Conservation (phyloP, 2,329 filamentous ascomycete genomes). For the Paecilomyces formosus region DNA sequence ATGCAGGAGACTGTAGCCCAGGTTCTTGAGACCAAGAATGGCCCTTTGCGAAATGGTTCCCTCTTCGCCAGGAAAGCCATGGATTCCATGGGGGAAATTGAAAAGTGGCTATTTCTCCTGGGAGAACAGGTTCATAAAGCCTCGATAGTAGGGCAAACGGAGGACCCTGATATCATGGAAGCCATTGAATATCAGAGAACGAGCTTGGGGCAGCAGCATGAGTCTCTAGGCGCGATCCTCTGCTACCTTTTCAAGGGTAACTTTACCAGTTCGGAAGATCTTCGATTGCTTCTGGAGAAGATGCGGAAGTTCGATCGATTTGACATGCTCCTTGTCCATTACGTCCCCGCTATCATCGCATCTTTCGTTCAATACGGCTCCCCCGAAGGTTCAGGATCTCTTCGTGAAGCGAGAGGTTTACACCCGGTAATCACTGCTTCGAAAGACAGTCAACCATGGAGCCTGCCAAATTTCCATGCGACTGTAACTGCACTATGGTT, state of each 20-base stretch:
- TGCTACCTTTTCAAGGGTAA: constrained; percentile 70
- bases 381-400: constrained; percentile 59
- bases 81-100: constrained; percentile 66
- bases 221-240: constrained; percentile 74
- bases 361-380: constrained; percentile 75
- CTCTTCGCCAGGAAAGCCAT: constrained; percentile 69
- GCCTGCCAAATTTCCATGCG: constrained; percentile 67
- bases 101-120: constrained; percentile 67
- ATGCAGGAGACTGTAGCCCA: constrained; percentile 50
- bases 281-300: constrained; percentile 60
- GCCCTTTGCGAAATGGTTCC: constrained; percentile 43
- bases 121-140: constrained; percentile 69
- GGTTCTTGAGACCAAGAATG: constrained; percentile 51
- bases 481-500: constrained; percentile 80
- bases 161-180: constrained; percentile 61
- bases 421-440: constrained; percentile 61
- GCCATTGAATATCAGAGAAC: constrained; percentile 71
- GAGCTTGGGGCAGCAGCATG: constrained; percentile 82
- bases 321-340: constrained; percentile 67
- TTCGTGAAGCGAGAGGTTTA: constrained; percentile 63
- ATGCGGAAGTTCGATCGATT: constrained; percentile 69
- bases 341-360: constrained; percentile 70
- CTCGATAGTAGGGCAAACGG: constrained; percentile 62
- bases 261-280: constrained; percentile 63
- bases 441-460: constrained; percentile 63